Conservation (phyloP, 2,329 filamentous ascomycete genomes). For the Trichoderma sp. region DNA sequence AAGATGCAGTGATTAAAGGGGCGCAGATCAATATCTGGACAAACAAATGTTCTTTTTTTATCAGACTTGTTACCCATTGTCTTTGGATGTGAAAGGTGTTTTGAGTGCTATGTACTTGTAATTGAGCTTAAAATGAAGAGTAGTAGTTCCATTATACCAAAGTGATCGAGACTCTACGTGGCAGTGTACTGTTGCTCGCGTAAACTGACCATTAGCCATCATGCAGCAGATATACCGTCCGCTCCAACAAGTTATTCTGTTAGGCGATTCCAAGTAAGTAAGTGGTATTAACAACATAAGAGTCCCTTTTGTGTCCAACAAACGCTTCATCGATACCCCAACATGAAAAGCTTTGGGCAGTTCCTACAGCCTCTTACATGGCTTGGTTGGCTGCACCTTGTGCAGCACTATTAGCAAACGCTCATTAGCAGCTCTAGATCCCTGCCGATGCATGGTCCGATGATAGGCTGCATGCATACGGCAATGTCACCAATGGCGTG, state of each 20-base stretch:
- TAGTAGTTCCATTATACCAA: neutral
- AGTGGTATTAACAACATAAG: no score
- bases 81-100: neutral
- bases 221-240: neutral
- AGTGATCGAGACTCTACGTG: neutral
- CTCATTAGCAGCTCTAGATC: neutral
- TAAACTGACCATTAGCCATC: neutral
- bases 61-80: neutral
- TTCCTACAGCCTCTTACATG: neutral
- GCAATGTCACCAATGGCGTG: neutral
- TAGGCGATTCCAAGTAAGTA: neutral
- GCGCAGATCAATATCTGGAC: neutral
- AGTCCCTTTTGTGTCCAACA: neutral
- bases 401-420: neutral
- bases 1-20: neutral
- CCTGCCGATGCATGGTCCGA: constrained; percentile 1
- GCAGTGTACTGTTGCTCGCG: neutral
- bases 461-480: constrained; percentile 4
- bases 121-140: neutral
- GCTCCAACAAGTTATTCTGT: neutral
- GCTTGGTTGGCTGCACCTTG: neutral
- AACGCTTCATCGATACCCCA: neutral
- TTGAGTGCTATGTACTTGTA: neutral
- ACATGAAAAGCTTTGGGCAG: neutral
- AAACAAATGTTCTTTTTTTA: neutral